Percentiles rank a stretch among this genome's conserved stretches.
phyloP scores from a whole-genome alignment of 371 early-diverging fungal genomes.

The Mycotypha africana region DNA sequence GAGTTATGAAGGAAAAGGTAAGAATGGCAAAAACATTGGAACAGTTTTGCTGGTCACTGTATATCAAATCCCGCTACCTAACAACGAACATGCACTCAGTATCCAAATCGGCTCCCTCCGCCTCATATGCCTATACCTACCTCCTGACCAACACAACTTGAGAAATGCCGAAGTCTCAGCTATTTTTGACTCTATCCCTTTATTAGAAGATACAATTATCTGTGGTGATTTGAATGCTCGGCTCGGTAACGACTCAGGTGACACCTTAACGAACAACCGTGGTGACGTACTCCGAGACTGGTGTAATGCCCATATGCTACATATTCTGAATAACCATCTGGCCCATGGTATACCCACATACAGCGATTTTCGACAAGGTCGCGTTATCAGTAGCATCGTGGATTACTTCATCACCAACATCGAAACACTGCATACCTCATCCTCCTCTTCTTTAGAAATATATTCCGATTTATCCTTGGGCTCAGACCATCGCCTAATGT shows the following conservation, averaged over 20 bases:
- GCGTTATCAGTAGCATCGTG: constrained; percentile 1
- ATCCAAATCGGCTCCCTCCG: background rate
- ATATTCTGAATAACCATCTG: constrained; percentile 1
- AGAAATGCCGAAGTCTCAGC: background rate
- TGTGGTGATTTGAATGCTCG: constrained; percentile 13
- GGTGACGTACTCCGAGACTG: background rate
- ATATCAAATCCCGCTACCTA: background rate
- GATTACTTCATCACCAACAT: constrained; percentile 6
- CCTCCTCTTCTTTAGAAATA: background rate
- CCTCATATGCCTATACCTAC: constrained; percentile 9
- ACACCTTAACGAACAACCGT: background rate
- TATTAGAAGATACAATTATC: background rate
- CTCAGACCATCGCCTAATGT: background rate
- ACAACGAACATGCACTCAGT: too few species aligned
- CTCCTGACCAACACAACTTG: constrained; percentile 3
- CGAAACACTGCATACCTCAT: background rate
- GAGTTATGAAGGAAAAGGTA: too few species aligned
- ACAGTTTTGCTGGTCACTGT: too few species aligned
- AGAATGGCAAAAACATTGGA: too few species aligned
- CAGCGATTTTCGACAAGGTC: background rate
- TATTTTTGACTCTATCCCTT: constrained; percentile 3
- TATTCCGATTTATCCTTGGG: background rate
- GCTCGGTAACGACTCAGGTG: background rate
- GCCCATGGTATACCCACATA: constrained; percentile 4
- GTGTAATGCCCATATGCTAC: background rate